Conservation (phyloP, 441 rosid genomes). For the Bocquillonia castaneifolia region DNA sequence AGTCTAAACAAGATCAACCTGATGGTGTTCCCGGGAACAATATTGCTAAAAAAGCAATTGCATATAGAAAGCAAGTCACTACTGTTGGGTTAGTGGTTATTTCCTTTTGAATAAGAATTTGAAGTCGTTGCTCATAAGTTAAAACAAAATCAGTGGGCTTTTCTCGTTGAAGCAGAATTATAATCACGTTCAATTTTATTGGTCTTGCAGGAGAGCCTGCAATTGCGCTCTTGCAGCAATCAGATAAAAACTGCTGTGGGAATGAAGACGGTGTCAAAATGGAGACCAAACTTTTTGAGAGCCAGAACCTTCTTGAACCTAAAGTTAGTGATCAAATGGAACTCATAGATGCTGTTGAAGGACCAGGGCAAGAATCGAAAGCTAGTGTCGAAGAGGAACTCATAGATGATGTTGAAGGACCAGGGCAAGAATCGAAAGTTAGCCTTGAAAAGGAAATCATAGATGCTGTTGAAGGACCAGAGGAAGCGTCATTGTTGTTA, state of each 20-base stretch:
- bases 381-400: constrained; percentile 17
- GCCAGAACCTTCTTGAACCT: constrained; percentile 9
- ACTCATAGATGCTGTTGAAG: constrained; percentile 18
- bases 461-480: constrained; percentile 14
- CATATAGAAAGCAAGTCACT: constrained; percentile 28
- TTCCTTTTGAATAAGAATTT: neutral
- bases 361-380: constrained; percentile 15
- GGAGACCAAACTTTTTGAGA: constrained; percentile 10
- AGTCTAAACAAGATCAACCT: constrained; percentile 59
- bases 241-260: constrained; percentile 13
- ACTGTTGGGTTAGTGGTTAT: constrained; percentile 34
- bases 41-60: constrained; percentile 61
- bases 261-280: constrained; percentile 1
- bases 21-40: constrained; percentile 86
- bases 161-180: neutral
- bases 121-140: neutral
- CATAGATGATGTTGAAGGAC: constrained; percentile 17
- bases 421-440: constrained; percentile 14
- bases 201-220: constrained; percentile 17
- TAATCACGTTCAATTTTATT: constrained; percentile 5
- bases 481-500: constrained; percentile 20
- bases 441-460: constrained; percentile 16
- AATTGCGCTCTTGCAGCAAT: constrained; percentile 24
- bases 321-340: constrained; percentile 17
- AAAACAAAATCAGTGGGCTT: constrained; percentile 5